These are phyloP conservation scores for Gaertneriomyces semiglobifer DNA, from an alignment of 192 early-diverging fungal genomes.

Conservation along the genomic window DNA sequence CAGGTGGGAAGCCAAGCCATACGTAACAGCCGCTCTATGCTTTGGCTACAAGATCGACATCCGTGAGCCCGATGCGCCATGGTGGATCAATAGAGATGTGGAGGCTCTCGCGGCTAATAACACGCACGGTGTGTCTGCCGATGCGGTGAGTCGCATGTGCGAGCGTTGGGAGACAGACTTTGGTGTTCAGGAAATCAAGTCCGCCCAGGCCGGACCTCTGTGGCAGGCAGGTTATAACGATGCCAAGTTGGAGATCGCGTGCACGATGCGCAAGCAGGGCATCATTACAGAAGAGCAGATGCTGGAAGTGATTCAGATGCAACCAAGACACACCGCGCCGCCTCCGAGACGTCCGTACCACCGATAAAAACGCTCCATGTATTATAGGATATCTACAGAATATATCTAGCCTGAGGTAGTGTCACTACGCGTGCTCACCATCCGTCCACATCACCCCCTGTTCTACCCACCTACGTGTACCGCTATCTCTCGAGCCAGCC, in stretches of 20 bases:
- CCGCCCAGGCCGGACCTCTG: too few species aligned
- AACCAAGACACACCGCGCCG: too few species aligned
- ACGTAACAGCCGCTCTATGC: conserved; percentile 37
- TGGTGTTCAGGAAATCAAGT: conserved; percentile 28
- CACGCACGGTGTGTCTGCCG: conserved; percentile 38
- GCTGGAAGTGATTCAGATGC: too few species aligned
- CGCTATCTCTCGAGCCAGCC: background rate
- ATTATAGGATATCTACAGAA: too few species aligned
- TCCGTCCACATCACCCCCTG: background rate
- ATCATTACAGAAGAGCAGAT: too few species aligned
- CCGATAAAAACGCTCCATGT: too few species aligned
- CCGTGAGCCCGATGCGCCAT: conserved; percentile 40
- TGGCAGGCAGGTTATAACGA: too few species aligned
- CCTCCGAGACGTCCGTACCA: too few species aligned
- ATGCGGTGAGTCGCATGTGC: conserved; percentile 42
- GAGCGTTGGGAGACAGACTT: conserved; percentile 44
- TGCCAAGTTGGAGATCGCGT: too few species aligned
- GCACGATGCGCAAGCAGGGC: too few species aligned
- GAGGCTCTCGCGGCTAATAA: conserved; percentile 32
- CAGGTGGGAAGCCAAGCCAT: conserved; percentile 46
- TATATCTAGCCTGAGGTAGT: too few species aligned
- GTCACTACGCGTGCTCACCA: too few species aligned
- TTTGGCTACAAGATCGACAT: conserved; percentile 34
- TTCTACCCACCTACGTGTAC: conserved; percentile 2
- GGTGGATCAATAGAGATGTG: conserved; percentile 40